phyloP scores from a whole-genome alignment of 805 yeast species.

The Pichia kluyveri region DNA sequence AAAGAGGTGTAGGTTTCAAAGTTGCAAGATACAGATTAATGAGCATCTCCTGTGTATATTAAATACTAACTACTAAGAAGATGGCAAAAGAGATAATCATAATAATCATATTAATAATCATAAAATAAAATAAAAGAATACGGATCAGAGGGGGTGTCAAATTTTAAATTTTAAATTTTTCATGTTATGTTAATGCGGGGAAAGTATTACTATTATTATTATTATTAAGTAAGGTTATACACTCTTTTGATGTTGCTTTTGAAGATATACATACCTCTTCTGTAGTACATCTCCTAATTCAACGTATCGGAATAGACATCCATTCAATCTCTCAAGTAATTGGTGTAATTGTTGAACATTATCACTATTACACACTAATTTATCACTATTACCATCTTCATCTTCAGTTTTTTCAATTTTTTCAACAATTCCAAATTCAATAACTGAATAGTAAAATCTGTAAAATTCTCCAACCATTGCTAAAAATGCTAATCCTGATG shows the following conservation, averaged over 20 bases:
- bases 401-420: background rate
- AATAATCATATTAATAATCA: too few species aligned
- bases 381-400: background rate
- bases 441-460: background rate
- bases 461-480: background rate
- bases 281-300: background rate
- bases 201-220: too few species aligned
- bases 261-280: background rate
- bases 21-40: background rate
- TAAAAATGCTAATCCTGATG: background rate
- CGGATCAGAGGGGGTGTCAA: too few species aligned
- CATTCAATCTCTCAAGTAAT: background rate
- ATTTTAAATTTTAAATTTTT: too few species aligned
- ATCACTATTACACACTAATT: background rate
- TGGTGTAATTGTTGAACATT: background rate
- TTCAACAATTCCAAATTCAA: background rate
- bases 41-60: too few species aligned
- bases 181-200: too few species aligned
- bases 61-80: too few species aligned
- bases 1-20: too few species aligned
- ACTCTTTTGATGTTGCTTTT: background rate
- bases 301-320: background rate
- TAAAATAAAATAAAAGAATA: too few species aligned
- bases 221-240: too few species aligned
- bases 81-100: too few species aligned